Evolutionary conservation across 2,329 filamentous ascomycete genomes (phyloP).

Genomic region (Sporothrix luriei): DNA sequence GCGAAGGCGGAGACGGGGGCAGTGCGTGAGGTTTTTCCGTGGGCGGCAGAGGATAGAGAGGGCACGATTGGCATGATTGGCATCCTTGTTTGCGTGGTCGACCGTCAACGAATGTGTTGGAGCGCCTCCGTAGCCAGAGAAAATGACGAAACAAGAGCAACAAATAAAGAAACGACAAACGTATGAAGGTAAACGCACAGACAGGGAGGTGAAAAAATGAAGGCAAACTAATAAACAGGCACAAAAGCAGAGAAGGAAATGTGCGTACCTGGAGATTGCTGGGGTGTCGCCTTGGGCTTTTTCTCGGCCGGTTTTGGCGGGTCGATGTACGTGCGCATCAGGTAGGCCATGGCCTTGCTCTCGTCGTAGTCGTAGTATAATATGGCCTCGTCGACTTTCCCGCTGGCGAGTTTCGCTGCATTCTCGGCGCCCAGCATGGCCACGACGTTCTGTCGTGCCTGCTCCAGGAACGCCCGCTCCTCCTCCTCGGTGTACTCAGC

Average conservation of each 20-base stretch:
- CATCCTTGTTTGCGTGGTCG: slow-evolving; percentile 28
- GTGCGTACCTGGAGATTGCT: slow-evolving; percentile 37
- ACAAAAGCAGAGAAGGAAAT: neutral
- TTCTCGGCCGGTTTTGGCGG: slow-evolving; percentile 45
- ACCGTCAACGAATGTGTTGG: slow-evolving; percentile 33
- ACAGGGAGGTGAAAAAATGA: no score
- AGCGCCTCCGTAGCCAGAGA: slow-evolving; percentile 7
- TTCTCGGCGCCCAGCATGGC: slow-evolving; percentile 61
- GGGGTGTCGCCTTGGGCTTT: slow-evolving; percentile 35
- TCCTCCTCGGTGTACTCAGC: slow-evolving; percentile 44
- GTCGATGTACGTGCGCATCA: slow-evolving; percentile 66
- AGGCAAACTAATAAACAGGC: no score
- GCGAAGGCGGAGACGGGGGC: neutral
- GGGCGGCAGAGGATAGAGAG: slow-evolving; percentile 12
- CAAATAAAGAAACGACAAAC: neutral
- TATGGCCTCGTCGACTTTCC: slow-evolving; percentile 82
- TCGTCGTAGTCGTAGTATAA: slow-evolving; percentile 98
- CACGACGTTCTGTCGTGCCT: slow-evolving; percentile 60
- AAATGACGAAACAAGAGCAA: neutral
- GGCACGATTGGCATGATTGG: neutral
- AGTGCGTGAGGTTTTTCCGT: neutral
- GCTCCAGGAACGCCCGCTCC: slow-evolving; percentile 52
- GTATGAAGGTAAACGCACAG: no score
- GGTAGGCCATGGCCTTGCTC: slow-evolving; percentile 78
- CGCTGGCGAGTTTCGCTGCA: slow-evolving; percentile 57